Evolutionary conservation across 2,329 filamentous ascomycete genomes (phyloP).

Genomic region (Daldinia eschscholtzii): DNA sequence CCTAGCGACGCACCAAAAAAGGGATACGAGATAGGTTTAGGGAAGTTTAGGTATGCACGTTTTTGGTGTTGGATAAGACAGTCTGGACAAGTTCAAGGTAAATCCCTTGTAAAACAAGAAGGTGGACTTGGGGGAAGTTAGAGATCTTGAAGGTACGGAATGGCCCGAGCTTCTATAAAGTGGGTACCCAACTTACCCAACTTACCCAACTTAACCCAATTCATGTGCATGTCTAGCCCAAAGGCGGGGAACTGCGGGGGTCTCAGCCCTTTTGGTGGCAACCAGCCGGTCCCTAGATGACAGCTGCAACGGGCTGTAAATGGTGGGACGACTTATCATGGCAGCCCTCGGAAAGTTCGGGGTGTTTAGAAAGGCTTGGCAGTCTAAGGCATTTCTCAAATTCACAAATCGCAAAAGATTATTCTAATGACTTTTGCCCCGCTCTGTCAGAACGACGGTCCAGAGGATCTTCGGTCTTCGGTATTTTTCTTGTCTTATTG

Average conservation of each 20-base stretch:
- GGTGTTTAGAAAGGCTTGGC: slow-evolving; percentile 33
- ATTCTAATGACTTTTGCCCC: slow-evolving; percentile 34
- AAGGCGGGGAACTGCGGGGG: slow-evolving; percentile 2
- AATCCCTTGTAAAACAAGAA: slow-evolving; percentile 3
- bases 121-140: background rate
- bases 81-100: background rate
- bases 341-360: slow-evolving; percentile 39
- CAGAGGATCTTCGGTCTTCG: slow-evolving; percentile 46
- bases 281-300: background rate
- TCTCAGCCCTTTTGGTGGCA: background rate
- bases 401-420: slow-evolving; percentile 22
- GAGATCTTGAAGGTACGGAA: background rate
- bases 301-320: slow-evolving; percentile 11
- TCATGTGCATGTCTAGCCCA: background rate
- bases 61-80: slow-evolving; percentile 2
- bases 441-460: slow-evolving; percentile 34
- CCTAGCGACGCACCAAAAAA: slow-evolving; percentile 21
- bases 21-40: slow-evolving; percentile 3
- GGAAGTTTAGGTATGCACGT: background rate
- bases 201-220: slow-evolving; percentile 3
- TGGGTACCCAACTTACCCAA: background rate
- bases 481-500: slow-evolving; percentile 37
- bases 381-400: slow-evolving; percentile 13
- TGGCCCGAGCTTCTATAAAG: slow-evolving; percentile 3
- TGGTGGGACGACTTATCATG: background rate